Evolutionary conservation across 148 eudicot species (phyloP).

Genomic region (Spergularia marina): DNA sequence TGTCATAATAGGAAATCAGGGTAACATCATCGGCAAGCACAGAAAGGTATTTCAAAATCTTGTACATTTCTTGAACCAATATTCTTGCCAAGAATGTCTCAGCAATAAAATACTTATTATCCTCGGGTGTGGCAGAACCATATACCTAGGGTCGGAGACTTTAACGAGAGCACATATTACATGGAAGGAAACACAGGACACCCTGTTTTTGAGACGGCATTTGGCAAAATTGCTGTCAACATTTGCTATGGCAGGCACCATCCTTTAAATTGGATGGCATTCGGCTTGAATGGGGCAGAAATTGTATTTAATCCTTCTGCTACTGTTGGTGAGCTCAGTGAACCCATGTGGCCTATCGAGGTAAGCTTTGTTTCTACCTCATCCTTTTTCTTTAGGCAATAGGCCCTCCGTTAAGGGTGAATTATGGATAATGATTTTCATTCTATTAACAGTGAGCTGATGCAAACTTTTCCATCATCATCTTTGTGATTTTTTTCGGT

Average conservation of each 20-base stretch:
- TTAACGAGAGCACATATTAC: slow-evolving; percentile 94
- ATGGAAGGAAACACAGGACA: slow-evolving; percentile 99
- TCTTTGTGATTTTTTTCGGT: neutral
- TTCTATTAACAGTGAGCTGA: neutral
- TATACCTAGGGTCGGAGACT: slow-evolving; percentile 95
- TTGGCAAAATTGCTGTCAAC: slow-evolving; percentile 85
- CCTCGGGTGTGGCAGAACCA: slow-evolving; percentile 68
- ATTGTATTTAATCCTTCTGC: slow-evolving; percentile 96
- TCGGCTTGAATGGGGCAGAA: slow-evolving; percentile 97
- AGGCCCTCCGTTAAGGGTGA: neutral
- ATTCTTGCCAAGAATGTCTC: neutral
- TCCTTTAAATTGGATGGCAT: slow-evolving; percentile 94
- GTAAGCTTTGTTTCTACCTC: slow-evolving; percentile 27
- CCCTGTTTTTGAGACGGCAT: slow-evolving; percentile 92
- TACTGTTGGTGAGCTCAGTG: slow-evolving; percentile 96
- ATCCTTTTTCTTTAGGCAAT: neutral
- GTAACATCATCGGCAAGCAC: slow-evolving; percentile 89
- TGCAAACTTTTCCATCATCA: neutral
- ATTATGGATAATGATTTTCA: no score
- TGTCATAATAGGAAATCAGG: slow-evolving; percentile 85
- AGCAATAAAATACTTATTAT: slow-evolving; percentile 1
- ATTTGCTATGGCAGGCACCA: slow-evolving; percentile 98
- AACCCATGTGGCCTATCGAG: slow-evolving; percentile 99
- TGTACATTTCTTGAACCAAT: neutral
- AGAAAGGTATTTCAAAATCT: slow-evolving; percentile 53